Percentiles rank a stretch among this genome's conserved stretches.
Evolutionary conservation across 768 basidiomycete genomes (phyloP).

Genomic region (Phlebiopsis flavidoalba): DNA sequence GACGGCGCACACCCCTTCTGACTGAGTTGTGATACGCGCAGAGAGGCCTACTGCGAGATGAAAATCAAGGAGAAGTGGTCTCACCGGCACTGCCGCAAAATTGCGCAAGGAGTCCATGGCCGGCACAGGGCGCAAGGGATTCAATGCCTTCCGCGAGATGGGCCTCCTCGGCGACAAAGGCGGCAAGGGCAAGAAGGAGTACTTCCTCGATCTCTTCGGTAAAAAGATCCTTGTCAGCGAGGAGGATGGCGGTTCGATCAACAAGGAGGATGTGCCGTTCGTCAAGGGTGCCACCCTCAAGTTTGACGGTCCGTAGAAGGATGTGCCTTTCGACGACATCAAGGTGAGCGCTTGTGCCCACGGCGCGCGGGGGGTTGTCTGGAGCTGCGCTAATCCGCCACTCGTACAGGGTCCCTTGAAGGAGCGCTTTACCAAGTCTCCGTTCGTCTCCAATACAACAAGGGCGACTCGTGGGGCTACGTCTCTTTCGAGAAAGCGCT

Average conservation of each 20-base stretch:
- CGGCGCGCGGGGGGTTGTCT: background rate
- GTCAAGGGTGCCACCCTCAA: constrained; percentile 41
- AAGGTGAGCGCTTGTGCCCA: constrained; percentile 29
- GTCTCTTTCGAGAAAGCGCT: constrained; percentile 60
- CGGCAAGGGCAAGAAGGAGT: constrained; percentile 41
- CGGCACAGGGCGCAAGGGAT: constrained; percentile 44
- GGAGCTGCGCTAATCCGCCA: background rate
- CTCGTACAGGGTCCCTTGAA: constrained; percentile 36
- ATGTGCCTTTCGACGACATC: constrained; percentile 60
- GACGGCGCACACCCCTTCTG: background rate
- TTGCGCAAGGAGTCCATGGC: constrained; percentile 52
- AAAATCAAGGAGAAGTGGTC: constrained; percentile 93
- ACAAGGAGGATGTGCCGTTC: constrained; percentile 37
- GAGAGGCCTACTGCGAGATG: constrained; percentile 88
- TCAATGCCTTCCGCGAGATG: constrained; percentile 80
- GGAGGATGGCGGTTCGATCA: constrained; percentile 46
- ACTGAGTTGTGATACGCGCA: constrained; percentile 21
- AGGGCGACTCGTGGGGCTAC: constrained; percentile 41
- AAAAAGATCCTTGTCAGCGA: constrained; percentile 58
- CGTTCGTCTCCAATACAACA: constrained; percentile 44
- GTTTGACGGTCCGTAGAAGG: constrained; percentile 47
- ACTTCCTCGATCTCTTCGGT: constrained; percentile 74
- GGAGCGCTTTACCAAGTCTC: constrained; percentile 40
- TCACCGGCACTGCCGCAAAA: constrained; percentile 66
- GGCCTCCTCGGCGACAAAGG: constrained; percentile 30